Percentiles rank a stretch among this genome's conserved stretches.
These are phyloP conservation scores for Agapanthus africanus DNA, from an alignment of 106 monocot species.

Conservation along the genomic window DNA sequence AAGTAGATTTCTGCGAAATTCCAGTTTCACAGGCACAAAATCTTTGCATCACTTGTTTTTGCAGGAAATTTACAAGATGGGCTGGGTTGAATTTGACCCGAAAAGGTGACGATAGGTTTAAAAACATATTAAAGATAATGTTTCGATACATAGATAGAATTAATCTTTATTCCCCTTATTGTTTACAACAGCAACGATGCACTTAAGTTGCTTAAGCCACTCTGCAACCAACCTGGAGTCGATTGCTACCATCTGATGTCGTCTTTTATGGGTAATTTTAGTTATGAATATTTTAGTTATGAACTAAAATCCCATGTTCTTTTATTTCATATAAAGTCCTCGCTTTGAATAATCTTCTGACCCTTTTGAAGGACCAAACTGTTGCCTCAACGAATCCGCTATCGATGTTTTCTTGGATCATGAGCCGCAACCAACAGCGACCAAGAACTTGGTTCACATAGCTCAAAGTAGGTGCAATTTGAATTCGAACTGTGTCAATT, in stretches of 20 bases:
- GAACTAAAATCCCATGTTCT: too few species aligned
- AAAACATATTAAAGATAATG: too few species aligned
- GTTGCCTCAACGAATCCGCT: constrained; percentile 50
- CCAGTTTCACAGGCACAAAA: too few species aligned
- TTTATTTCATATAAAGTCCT: too few species aligned
- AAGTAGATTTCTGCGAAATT: too few species aligned
- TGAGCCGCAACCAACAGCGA: constrained; percentile 45
- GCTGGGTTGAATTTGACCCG: constrained; percentile 30
- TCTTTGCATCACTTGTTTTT: constrained; percentile 9
- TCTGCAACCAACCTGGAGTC: constrained; percentile 8
- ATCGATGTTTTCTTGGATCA: constrained; percentile 31
- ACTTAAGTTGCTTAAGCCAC: not conserved
- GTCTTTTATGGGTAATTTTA: constrained; percentile 13
- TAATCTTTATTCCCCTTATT: too few species aligned
- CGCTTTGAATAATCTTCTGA: too few species aligned
- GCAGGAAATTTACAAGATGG: constrained; percentile 22
- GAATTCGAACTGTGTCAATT: too few species aligned
- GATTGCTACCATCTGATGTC: constrained; percentile 12
- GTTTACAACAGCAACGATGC: constrained; percentile 1
- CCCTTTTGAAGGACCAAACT: constrained; percentile 41
- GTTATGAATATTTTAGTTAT: too few species aligned
- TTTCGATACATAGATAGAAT: too few species aligned
- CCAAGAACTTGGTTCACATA: constrained; percentile 52
- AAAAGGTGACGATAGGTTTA: constrained; percentile 8
- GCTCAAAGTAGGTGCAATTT: constrained; percentile 34